Conservation (phyloP, 2,329 filamentous ascomycete genomes). For the Alternaria sp. region DNA sequence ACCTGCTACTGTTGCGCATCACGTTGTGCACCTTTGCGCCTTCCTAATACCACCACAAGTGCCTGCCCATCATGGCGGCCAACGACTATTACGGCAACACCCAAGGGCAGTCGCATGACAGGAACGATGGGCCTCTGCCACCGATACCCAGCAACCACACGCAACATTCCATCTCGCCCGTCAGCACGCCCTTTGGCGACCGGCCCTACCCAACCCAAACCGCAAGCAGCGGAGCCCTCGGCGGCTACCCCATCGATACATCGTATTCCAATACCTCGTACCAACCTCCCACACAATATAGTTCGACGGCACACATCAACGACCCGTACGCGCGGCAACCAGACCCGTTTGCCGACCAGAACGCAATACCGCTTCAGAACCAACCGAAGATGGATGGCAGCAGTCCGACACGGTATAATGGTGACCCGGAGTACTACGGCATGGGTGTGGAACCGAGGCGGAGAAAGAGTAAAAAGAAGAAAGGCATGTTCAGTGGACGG, state of each 20-base stretch:
- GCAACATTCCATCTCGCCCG: slow-evolving; percentile 43
- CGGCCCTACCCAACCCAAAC: slow-evolving; percentile 51
- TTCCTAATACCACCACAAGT: not conserved
- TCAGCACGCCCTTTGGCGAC: slow-evolving; percentile 43
- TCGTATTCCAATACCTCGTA: slow-evolving; percentile 60
- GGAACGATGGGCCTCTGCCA: slow-evolving; percentile 48
- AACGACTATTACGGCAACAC: slow-evolving; percentile 66
- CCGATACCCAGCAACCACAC: slow-evolving; percentile 34
- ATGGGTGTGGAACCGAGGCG: slow-evolving; percentile 18
- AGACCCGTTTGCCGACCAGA: slow-evolving; percentile 58
- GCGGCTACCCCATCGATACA: slow-evolving; percentile 58
- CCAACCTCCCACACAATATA: slow-evolving; percentile 27
- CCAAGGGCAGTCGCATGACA: slow-evolving; percentile 32
- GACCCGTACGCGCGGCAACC: slow-evolving; percentile 50
- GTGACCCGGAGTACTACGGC: slow-evolving; percentile 48
- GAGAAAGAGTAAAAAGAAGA: slow-evolving; percentile 47
- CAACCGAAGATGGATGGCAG: slow-evolving; percentile 47
- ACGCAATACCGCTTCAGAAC: slow-evolving; percentile 56
- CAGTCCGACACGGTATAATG: slow-evolving; percentile 46
- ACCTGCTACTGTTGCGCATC: not conserved
- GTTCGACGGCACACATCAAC: slow-evolving; percentile 42
- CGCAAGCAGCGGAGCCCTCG: slow-evolving; percentile 57
- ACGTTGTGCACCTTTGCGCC: not conserved
- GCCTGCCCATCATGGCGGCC: slow-evolving; percentile 49
- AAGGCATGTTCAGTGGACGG: slow-evolving; percentile 63